Base-by-base conservation (phyloP, 805 yeast genomes). In the Monosporozyma solicola region DNA sequence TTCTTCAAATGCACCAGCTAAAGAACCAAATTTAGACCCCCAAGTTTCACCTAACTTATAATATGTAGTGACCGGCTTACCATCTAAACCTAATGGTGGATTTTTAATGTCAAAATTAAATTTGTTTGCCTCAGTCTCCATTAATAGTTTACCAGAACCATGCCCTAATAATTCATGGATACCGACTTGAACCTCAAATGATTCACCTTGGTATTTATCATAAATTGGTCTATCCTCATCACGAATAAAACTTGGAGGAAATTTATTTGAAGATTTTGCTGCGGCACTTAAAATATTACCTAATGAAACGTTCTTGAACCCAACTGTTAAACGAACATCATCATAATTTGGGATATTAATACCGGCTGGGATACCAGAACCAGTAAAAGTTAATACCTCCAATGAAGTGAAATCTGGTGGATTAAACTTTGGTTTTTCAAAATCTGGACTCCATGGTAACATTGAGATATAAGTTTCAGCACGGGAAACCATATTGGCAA, bases 101-200 rank as follows among this genome's bases (percentile, higher is more conserved):
- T 75, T 75, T 13, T 67, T 65, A 50, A 69, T 73, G 68, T 88
- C 90, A 63, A 87, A 89, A 69, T 89, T 89, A 76, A 77, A 89
- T 25, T 72, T 67, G 10, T 85, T 85, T 49, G 80, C 80, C 16
- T 75, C 75, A 56, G 77, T 77, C 62, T 83, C 82, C 60, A 75
- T 68, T 59, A 89, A 72, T 54, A 89, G 74, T 69, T 88, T 89
- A 50, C 97, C 97, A 4, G 94, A 80, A 43, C 96, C 97, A 65
- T 89, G 97, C 15, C 97, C 96, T 57, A 89, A 76, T 58, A 89
- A 74, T 70, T 89, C 97, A 70, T 89, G 97, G 61, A 89, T 85
- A 52, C 96, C 97, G 50, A 89, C 97, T 71, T 89, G 96, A 46
- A 89, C 94, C 69, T 89, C 96, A 67, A 89, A 89, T 0, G 96